These are phyloP conservation scores for Aeminium ludgeri DNA, from an alignment of 495 filamentous ascomycete species.

Conservation along the genomic window DNA sequence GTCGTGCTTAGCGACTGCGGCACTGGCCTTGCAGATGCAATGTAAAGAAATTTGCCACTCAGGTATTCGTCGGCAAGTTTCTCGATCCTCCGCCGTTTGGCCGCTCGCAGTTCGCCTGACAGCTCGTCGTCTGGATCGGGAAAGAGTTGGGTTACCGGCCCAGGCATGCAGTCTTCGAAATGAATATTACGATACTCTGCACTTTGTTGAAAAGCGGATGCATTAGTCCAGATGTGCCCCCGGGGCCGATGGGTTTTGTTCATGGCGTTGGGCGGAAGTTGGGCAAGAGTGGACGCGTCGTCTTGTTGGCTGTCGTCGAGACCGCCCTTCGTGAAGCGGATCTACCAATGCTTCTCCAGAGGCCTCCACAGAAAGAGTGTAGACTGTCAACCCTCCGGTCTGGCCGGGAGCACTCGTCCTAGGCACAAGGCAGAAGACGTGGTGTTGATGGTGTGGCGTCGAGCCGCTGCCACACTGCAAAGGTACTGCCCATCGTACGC, in stretches of 20 bases:
- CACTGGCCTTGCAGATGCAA: conserved; percentile 37
- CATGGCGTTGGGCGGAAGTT: conserved; percentile 13
- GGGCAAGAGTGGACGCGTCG: neutral
- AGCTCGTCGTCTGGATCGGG: conserved; percentile 45
- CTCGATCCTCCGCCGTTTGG: conserved; percentile 42
- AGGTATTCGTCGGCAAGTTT: conserved; percentile 41
- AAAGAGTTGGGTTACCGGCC: conserved; percentile 27
- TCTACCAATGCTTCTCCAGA: too few species aligned
- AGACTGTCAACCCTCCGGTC: too few species aligned
- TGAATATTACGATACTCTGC: conserved; percentile 9
- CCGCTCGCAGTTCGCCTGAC: conserved; percentile 28
- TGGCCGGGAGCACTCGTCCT: too few species aligned
- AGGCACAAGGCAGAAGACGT: too few species aligned
- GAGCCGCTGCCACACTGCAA: too few species aligned
- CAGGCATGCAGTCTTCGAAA: conserved; percentile 24
- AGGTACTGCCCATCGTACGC: too few species aligned
- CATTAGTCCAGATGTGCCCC: conserved; percentile 6
- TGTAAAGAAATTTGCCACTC: conserved; percentile 36
- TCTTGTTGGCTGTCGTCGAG: neutral
- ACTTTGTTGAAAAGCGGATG: conserved; percentile 7
- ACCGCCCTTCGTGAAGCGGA: neutral
- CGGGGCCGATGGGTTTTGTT: conserved; percentile 9
- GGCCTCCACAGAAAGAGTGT: too few species aligned
- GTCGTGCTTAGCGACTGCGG: neutral
- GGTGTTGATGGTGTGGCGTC: too few species aligned